Evolutionary conservation across 495 filamentous ascomycete genomes (phyloP), one percentile per base, ranked within the genome.

Genomic region (Hyaloscypha hepaticicola): DNA sequence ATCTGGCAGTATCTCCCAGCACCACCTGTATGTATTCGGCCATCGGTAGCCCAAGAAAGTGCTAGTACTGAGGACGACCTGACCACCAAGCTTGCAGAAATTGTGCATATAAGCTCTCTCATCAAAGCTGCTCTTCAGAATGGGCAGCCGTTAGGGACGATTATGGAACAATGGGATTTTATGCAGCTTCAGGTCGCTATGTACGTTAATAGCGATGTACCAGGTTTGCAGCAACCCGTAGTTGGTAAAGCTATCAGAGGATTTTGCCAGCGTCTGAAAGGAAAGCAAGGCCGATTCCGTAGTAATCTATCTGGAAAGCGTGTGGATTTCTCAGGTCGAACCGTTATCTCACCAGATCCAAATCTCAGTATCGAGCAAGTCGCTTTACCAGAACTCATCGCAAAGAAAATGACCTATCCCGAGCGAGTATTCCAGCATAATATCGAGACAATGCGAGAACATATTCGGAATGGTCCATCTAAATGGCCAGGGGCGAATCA

Each of bases 161-260:
- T 97, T 60, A 96, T 98, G 91, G 94, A 98, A 76, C 92, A 95
- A 65, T 99, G 95, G 95, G 95, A 98, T 71, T 97, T 92, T 71
- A 79, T 99, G 70, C 93, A 97, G 71, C 77, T 96, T 7, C 93
- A 96, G 67, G 89, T 97, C 58, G 95, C 95, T 28, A 91, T 97
- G 80, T 97, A 97, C 72, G 93, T 99, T 69, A 96, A 99, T 79
- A 95, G 92, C 58, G 92, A 96, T 70, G 88, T 93, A n/a, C 94
- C 95, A 12, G 92, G 92, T 6, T 82, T 97, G 11, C 87, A 92
- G 82, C 78, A 88, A 82, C 72, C 78, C 45, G 87, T 87, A 29
- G 85, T 88, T 29, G 87, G 87, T 66, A 93, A 92, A 73, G 83
- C 88, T 0, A 94, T 93, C 70, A 88, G 94, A 60, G 94, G 95